phyloP scores from a whole-genome alignment of 1,284 basidiomycete species.

The Moesziomyces aphidis region DNA sequence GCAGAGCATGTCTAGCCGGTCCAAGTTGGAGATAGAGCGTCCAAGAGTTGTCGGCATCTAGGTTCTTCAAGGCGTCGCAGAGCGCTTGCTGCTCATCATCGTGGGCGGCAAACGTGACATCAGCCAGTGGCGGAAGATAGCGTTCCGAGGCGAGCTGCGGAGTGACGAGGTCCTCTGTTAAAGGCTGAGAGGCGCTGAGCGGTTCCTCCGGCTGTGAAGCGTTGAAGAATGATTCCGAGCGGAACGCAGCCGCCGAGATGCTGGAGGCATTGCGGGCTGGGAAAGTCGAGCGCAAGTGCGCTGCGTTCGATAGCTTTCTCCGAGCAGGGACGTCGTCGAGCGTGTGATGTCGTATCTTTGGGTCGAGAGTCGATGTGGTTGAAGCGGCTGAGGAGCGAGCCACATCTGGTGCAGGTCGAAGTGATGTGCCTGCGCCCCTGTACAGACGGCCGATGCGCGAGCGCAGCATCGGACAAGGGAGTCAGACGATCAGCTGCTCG shows the following conservation, averaged over 20 bases:
- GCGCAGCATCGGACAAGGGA: conserved; percentile 32
- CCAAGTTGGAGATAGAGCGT: conserved; percentile 30
- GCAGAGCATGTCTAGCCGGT: conserved; percentile 7
- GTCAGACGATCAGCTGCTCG: conserved; percentile 7
- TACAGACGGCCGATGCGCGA: conserved; percentile 26
- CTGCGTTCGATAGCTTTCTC: not conserved
- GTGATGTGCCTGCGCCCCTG: conserved; percentile 26
- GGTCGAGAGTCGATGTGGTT: not conserved
- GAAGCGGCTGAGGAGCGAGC: not conserved
- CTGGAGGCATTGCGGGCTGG: not conserved
- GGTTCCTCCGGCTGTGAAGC: conserved; percentile 18
- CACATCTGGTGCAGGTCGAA: conserved; percentile 4
- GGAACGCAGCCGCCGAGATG: conserved; percentile 1
- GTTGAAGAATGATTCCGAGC: conserved; percentile 30
- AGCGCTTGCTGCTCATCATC: conserved; percentile 17
- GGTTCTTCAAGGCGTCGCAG: conserved; percentile 14
- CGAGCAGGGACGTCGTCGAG: not conserved
- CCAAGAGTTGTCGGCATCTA: conserved; percentile 35
- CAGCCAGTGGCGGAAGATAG: conserved; percentile 28
- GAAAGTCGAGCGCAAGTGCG: not conserved
- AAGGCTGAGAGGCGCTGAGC: not conserved
- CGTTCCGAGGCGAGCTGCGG: conserved; percentile 7
- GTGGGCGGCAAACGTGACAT: conserved; percentile 12
- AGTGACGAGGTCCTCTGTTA: not conserved
- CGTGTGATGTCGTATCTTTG: not conserved